Evolutionary conservation across 148 eudicot species (phyloP).

Genomic region (Pharnaceum exiguum): DNA sequence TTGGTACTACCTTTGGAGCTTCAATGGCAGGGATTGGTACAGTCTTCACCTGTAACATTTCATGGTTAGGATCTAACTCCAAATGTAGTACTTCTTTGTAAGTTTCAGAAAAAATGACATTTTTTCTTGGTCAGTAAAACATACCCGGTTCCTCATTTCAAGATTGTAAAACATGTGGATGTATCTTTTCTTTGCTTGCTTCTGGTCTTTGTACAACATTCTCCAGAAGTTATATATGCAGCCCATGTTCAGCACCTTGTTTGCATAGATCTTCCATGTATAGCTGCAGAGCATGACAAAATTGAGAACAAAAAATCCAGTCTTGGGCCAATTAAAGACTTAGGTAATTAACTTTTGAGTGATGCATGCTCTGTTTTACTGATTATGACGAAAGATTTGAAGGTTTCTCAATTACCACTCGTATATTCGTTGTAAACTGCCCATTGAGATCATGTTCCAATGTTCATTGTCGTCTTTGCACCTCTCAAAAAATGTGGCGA

Average conservation of each 20-base stretch:
- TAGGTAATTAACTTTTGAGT: background rate
- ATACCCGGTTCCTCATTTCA: constrained; percentile 64
- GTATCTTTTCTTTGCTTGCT: constrained; percentile 85
- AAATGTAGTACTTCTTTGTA: constrained; percentile 3
- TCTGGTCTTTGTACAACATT: constrained; percentile 58
- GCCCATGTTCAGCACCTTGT: constrained; percentile 85
- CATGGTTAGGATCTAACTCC: constrained; percentile 13
- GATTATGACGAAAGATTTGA: background rate
- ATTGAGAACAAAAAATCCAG: background rate
- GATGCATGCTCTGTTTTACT: background rate
- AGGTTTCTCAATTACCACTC: constrained; percentile 53
- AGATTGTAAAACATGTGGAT: constrained; percentile 79
- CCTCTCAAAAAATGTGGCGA: constrained; percentile 76
- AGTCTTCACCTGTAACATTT: constrained; percentile 47
- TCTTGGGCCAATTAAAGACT: background rate
- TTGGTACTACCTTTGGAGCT: constrained; percentile 37
- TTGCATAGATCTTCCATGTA: constrained; percentile 98
- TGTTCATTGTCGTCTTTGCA: constrained; percentile 55
- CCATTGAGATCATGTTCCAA: constrained; percentile 62
- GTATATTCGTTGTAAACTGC: constrained; percentile 63
- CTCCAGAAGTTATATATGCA: constrained; percentile 77
- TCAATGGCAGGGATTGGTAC: constrained; percentile 39
- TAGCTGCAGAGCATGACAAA: constrained; percentile 46
- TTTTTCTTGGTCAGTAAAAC: background rate
- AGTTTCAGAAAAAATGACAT: background rate